Conservation (phyloP, 495 filamentous ascomycete species). For the Xylaria acuta region DNA sequence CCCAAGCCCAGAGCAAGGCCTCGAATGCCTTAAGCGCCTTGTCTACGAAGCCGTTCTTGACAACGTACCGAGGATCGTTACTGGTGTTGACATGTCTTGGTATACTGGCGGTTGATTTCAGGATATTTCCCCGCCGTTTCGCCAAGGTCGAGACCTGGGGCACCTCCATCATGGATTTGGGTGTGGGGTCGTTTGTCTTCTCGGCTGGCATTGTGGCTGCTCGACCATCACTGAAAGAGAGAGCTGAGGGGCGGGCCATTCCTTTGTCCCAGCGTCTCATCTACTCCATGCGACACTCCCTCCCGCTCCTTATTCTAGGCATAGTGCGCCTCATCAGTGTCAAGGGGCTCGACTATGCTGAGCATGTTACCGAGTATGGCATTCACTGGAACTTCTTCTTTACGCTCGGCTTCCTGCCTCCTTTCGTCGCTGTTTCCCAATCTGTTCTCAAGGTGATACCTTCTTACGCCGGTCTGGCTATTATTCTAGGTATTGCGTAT, state of each 20-base stretch:
- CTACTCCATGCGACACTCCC: constrained; percentile 73
- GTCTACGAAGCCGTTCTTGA: constrained; percentile 88
- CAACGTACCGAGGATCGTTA: constrained; percentile 88
- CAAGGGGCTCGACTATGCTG: constrained; percentile 93
- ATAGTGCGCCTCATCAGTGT: constrained; percentile 83
- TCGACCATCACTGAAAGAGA: constrained; percentile 78
- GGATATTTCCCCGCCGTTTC: constrained; percentile 88
- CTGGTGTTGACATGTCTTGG: constrained; percentile 90
- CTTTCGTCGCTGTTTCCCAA: constrained; percentile 88
- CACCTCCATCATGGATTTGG: constrained; percentile 96
- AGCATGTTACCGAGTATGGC: constrained; percentile 97
- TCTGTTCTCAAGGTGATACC: constrained; percentile 65
- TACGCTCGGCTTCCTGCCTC: constrained; percentile 86
- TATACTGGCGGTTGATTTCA: constrained; percentile 97
- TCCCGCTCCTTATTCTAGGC: constrained; percentile 83
- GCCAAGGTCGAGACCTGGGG: constrained; percentile 99
- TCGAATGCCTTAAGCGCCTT: constrained; percentile 56
- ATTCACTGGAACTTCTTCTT: constrained; percentile 99
- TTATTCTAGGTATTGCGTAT: constrained; percentile 69
- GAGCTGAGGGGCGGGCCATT: constrained; percentile 53
- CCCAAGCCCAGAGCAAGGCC: constrained; percentile 40
- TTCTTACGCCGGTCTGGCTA: constrained; percentile 73
- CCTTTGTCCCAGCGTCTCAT: constrained; percentile 62
- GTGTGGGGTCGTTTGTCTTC: constrained; percentile 97
- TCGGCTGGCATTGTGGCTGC: constrained; percentile 92